Evolutionary conservation across 1,284 basidiomycete genomes (phyloP).

Genomic region (Peniophora sp.): DNA sequence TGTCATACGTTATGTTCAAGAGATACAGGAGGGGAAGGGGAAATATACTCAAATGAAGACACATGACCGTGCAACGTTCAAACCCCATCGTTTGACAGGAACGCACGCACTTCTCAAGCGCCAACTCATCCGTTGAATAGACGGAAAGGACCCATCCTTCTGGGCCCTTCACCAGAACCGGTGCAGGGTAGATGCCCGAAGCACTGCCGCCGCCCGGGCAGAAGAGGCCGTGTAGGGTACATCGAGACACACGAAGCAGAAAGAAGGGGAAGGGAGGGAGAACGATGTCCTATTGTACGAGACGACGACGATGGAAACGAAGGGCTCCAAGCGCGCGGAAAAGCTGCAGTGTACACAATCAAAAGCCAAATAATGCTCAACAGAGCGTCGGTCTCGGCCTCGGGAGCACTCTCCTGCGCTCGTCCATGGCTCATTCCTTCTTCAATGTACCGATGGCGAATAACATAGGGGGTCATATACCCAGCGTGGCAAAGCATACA

Average conservation of each 20-base stretch:
- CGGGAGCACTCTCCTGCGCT: too few species aligned
- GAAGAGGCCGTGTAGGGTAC: conserved; percentile 18
- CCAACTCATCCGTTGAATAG: conserved; percentile 21
- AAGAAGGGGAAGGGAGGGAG: too few species aligned
- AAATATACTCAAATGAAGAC: neutral
- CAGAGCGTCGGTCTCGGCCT: too few species aligned
- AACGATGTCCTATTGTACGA: neutral
- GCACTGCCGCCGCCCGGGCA: conserved; percentile 25
- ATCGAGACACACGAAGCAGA: neutral
- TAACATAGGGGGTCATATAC: too few species aligned
- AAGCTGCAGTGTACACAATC: too few species aligned
- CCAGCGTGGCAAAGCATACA: too few species aligned
- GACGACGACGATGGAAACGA: neutral
- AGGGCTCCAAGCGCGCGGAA: neutral
- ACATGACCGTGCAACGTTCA: conserved; percentile 17
- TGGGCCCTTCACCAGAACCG: conserved; percentile 26
- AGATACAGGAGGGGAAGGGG: too few species aligned
- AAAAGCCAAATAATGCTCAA: too few species aligned
- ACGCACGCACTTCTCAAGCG: conserved; percentile 17
- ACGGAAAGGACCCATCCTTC: conserved; percentile 14
- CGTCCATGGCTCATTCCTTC: too few species aligned
- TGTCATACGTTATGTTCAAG: too few species aligned
- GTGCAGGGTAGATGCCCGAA: conserved; percentile 22
- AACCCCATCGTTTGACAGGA: conserved; percentile 13
- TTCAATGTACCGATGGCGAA: too few species aligned